Percentiles rank a stretch among this genome's conserved stretches.
phyloP scores from a whole-genome alignment of 2,329 filamentous ascomycete species.

The Byssoonygena ceratinophila region DNA sequence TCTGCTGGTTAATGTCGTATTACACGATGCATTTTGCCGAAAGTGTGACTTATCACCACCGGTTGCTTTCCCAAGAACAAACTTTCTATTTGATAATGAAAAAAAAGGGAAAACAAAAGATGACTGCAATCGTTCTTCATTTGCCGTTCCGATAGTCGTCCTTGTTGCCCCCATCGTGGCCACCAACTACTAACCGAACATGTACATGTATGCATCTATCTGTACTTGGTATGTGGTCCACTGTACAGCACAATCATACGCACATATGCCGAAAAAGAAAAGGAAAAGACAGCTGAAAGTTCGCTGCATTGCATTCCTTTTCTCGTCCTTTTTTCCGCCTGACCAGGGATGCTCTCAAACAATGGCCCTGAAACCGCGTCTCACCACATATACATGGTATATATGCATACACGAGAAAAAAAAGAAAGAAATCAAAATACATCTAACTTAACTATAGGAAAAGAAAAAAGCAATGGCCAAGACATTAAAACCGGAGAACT shows the following conservation, averaged over 20 bases:
- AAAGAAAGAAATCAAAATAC: background rate
- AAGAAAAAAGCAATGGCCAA: too few species aligned
- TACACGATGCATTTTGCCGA: constrained; percentile 3
- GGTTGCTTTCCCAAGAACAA: background rate
- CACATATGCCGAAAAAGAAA: too few species aligned
- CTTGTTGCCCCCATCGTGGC: too few species aligned
- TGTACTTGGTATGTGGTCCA: background rate
- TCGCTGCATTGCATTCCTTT: too few species aligned
- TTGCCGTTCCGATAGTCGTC: too few species aligned
- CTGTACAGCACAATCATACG: background rate
- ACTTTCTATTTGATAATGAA: background rate
- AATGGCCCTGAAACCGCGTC: background rate
- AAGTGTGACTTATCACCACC: background rate
- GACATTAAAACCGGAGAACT: too few species aligned
- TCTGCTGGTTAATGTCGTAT: background rate
- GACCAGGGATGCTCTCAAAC: background rate
- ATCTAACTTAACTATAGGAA: background rate
- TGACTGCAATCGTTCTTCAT: too few species aligned
- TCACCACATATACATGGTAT: too few species aligned
- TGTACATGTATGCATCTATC: background rate
- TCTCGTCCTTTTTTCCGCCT: background rate
- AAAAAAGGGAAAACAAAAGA: background rate
- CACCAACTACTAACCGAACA: background rate
- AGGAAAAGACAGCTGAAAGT: too few species aligned
- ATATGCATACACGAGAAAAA: constrained; percentile 1